Base-by-base conservation (phyloP, 441 rosid species). In the Pelargonium citronellum region DNA sequence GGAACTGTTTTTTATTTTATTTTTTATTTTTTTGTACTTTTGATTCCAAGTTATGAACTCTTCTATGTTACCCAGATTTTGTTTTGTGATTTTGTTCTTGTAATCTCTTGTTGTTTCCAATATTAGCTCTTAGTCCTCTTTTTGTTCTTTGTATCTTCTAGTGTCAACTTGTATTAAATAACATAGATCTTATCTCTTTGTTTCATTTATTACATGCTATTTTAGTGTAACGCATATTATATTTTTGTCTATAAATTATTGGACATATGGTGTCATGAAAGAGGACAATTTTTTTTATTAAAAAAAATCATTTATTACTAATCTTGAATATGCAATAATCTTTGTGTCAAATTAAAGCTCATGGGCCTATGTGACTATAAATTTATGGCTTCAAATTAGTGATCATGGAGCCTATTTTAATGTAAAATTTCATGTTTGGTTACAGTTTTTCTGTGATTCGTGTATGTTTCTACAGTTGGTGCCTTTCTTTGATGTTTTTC, bases 81-180 rank as follows among this genome's bases (percentile, higher is more conserved):
- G 60, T 19, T 53, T 17, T 53, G 60, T 53, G 60, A 53, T 53
- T 53, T 53, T 53, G 16, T 53, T 53, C 60, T 19, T 53, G 60
- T n/a, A 53, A 15, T 15, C 60, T 53, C 60, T 53, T 27, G 30
- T 27, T 27, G 30, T 27, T 27, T 27, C 30, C 30, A 27, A 27
- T 27, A 27, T 27, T 27, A 27, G 30, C 30, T 27, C 30, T 27
- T 27, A 27, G 30, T 27, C 30, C 30, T 27, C 49, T 7, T 44
- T 7, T 44, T 44, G 49, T 44, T 44, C 49, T 12, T 7, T 13
- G 13, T 49, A 13, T 49, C 17, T 5, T 49, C 13, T 49, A 13
- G 15, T 49, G 6, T 13, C 57, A 49, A n/a, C 57, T 12, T 49
- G 57, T 49, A 13, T 49, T 49, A 2, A 49, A 49, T 12, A 49